Evolutionary conservation across 768 basidiomycete genomes (phyloP).

Genomic region (Pisolithus albus): DNA sequence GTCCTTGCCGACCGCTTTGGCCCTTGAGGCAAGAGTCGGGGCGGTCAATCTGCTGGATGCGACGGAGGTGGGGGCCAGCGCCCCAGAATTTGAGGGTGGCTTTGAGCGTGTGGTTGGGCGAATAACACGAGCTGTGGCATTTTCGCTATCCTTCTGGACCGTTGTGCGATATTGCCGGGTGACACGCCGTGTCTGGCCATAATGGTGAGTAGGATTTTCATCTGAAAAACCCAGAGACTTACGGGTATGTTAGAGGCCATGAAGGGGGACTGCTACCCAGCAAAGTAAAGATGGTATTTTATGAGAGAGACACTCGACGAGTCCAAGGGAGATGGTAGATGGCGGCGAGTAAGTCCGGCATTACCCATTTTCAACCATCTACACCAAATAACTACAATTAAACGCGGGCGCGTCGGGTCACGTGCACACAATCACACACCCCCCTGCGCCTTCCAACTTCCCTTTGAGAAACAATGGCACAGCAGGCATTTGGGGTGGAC

Average conservation of each 20-base stretch:
- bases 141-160: slow-evolving; percentile 59
- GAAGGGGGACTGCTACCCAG: not conserved
- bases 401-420: slow-evolving; percentile 32
- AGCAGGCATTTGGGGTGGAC: too few species aligned
- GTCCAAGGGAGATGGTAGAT: slow-evolving; percentile 5
- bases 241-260: slow-evolving; percentile 45
- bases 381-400: slow-evolving; percentile 32
- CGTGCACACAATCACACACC: slow-evolving; percentile 19
- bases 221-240: slow-evolving; percentile 10
- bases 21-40: slow-evolving; percentile 32
- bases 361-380: slow-evolving; percentile 31
- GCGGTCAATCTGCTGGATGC: slow-evolving; percentile 38
- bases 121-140: slow-evolving; percentile 58
- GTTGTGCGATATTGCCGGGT: slow-evolving; percentile 48
- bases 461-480: not conserved
- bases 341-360: slow-evolving; percentile 14
- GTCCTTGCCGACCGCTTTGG: slow-evolving; percentile 20
- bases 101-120: slow-evolving; percentile 57
- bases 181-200: slow-evolving; percentile 53
- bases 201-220: not conserved
- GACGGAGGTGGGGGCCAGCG: slow-evolving; percentile 30
- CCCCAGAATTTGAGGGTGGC: slow-evolving; percentile 33
- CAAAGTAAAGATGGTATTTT: not conserved
- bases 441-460: too few species aligned
- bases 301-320: slow-evolving; percentile 4